Percentiles rank a stretch among this genome's conserved stretches.
Evolutionary conservation across 2,329 filamentous ascomycete species (phyloP).

Genomic region (Calonectria fujianensis): DNA sequence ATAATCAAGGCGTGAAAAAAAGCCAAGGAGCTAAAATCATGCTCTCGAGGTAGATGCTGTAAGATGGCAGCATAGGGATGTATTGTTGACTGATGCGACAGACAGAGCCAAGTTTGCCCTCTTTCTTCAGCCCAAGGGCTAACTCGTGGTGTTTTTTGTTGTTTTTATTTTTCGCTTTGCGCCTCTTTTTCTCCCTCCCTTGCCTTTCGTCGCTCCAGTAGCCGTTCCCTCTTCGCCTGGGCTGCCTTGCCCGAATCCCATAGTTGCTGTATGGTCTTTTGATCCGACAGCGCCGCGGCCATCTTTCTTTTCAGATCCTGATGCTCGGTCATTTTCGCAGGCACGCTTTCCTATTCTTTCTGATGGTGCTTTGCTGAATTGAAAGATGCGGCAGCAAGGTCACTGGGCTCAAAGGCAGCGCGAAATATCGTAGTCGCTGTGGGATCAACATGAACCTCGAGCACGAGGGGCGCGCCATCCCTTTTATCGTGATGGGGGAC

Average conservation of each 20-base stretch:
- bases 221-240: background rate
- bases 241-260: background rate
- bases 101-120: background rate
- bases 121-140: background rate
- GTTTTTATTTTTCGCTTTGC: background rate
- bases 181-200: background rate
- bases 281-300: background rate
- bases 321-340: background rate
- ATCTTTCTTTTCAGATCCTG: background rate
- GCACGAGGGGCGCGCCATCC: background rate
- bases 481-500: background rate
- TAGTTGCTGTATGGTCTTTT: background rate
- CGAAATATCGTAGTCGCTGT: background rate
- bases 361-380: background rate
- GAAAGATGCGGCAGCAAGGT: background rate
- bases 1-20: too few relatives aligned
- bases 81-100: background rate
- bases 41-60: background rate
- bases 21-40: background rate
- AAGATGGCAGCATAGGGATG: background rate
- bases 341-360: background rate
- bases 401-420: background rate
- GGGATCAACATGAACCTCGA: background rate
- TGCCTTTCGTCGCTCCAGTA: background rate
- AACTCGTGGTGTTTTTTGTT: background rate